Conservation (phyloP, 2,329 filamentous ascomycete genomes). For the Calonectria leucothoes region DNA sequence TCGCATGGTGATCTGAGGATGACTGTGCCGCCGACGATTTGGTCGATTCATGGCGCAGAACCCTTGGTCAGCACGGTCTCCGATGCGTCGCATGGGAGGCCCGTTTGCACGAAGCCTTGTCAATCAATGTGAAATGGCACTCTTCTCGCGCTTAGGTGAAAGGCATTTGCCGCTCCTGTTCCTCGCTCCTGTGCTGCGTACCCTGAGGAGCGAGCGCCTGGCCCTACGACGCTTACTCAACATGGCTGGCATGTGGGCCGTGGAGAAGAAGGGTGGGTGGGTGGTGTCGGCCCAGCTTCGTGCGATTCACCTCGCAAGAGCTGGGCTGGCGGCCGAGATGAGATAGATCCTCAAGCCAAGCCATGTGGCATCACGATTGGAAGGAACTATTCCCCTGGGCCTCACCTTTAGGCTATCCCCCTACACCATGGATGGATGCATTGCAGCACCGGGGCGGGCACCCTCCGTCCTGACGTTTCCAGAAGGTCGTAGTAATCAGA, state of each 20-base stretch:
- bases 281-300: constrained; percentile 8
- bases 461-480: constrained; percentile 15
- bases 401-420: constrained; percentile 14
- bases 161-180: background rate
- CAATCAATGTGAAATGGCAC: constrained; percentile 5
- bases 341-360: constrained; percentile 29
- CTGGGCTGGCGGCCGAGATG: background rate
- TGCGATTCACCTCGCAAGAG: constrained; percentile 14
- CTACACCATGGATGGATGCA: constrained; percentile 5
- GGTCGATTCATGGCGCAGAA: constrained; percentile 36
- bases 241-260: constrained; percentile 12
- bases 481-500: constrained; percentile 14
- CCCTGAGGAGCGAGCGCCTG: background rate
- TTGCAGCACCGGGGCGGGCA: background rate
- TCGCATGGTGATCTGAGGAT: constrained; percentile 42
- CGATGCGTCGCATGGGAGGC: constrained; percentile 27
- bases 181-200: background rate
- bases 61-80: constrained; percentile 31
- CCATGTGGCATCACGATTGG: constrained; percentile 39
- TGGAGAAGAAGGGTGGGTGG: constrained; percentile 18
- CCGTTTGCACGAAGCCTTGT: constrained; percentile 7
- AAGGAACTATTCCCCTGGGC: constrained; percentile 19
- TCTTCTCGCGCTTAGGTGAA: background rate
- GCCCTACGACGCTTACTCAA: constrained; percentile 7
- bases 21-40: constrained; percentile 33